phyloP scores from a whole-genome alignment of 805 yeast species.

The Cephaloascus fragrans region DNA sequence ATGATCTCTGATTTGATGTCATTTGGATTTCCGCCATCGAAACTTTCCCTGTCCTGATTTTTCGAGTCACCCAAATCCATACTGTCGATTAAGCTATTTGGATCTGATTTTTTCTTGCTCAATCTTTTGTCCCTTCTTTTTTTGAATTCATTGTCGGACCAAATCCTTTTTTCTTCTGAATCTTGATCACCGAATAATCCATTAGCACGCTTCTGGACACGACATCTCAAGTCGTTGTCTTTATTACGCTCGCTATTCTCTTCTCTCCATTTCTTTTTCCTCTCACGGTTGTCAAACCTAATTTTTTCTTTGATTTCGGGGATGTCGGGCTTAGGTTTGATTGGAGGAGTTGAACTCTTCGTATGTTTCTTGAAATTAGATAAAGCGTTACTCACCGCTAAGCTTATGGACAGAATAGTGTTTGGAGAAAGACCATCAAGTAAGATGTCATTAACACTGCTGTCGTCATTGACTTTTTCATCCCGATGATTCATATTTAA shows the following conservation, averaged over 20 bases:
- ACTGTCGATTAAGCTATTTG: conserved; percentile 2
- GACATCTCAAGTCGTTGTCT: conserved; percentile 75
- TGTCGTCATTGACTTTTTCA: neutral
- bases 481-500: neutral
- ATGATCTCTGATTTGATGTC: neutral
- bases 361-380: conserved; percentile 10
- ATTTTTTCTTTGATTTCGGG: conserved; percentile 44
- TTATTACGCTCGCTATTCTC: conserved; percentile 72
- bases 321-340: conserved; percentile 9
- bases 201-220: conserved; percentile 68
- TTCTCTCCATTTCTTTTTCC: conserved; percentile 80
- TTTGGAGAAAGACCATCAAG: conserved; percentile 3
- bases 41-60: neutral
- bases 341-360: neutral
- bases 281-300: conserved; percentile 58
- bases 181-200: conserved; percentile 54
- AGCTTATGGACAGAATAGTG: conserved; percentile 7
- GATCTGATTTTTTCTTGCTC: conserved; percentile 29
- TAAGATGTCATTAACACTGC: conserved; percentile 1
- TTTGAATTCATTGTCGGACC: conserved; percentile 71
- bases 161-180: conserved; percentile 43
- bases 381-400: conserved; percentile 14
- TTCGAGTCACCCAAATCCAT: neutral
- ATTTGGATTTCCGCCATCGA: neutral
- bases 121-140: conserved; percentile 54